Conservation (phyloP, 148 eudicot species). For the Persicaria tinctoria region DNA sequence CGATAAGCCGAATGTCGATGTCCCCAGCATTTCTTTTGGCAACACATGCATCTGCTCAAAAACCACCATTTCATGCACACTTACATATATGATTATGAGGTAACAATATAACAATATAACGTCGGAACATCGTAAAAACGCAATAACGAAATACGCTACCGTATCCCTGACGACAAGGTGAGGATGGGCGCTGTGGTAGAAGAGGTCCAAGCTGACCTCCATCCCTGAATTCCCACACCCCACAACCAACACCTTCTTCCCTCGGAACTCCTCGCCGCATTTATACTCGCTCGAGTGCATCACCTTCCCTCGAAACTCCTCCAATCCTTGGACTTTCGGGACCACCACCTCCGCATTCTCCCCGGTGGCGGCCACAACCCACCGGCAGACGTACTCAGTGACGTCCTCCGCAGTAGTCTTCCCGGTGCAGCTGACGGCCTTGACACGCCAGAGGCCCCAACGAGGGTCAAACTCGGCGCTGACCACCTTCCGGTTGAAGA, state of each 20-base stretch:
- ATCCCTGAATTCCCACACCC: constrained; percentile 58
- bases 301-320: constrained; percentile 30
- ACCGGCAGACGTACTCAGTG: constrained; percentile 33
- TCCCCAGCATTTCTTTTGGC: constrained; percentile 66
- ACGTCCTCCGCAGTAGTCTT: constrained; percentile 11
- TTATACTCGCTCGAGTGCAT: constrained; percentile 38
- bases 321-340: constrained; percentile 36
- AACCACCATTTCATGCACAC: neutral
- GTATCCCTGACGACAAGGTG: constrained; percentile 37
- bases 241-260: constrained; percentile 40
- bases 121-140: neutral
- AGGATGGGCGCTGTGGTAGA: constrained; percentile 32
- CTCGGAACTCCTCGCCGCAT: constrained; percentile 24
- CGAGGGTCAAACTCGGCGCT: constrained; percentile 23
- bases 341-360: constrained; percentile 47
- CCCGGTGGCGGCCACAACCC: constrained; percentile 47
- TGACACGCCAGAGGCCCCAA: constrained; percentile 31
- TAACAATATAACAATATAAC: neutral
- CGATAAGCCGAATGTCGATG: constrained; percentile 62
- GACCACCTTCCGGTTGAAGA: constrained; percentile 26
- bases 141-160: constrained; percentile 16
- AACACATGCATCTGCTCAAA: constrained; percentile 51
- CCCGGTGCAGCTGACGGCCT: constrained; percentile 10
- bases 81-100: neutral
- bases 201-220: constrained; percentile 52